Evolutionary conservation across 257 asterid species (phyloP).

Genomic region (Solanum ossicruentum): DNA sequence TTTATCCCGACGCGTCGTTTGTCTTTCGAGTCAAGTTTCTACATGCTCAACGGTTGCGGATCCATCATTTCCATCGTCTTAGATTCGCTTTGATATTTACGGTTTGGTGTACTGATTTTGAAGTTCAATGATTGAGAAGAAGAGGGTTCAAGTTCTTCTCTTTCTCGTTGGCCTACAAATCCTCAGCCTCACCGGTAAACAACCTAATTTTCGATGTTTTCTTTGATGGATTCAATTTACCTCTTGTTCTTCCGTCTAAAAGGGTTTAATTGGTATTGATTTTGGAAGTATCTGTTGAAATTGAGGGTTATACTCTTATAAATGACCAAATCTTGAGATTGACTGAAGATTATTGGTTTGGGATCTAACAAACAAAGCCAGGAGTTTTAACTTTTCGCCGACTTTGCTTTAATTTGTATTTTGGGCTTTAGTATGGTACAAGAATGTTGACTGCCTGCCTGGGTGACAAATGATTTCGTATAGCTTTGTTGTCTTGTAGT

Average conservation of each 20-base stretch:
- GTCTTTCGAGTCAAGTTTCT: background rate
- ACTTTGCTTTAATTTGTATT: background rate
- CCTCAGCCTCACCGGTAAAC: conserved; percentile 69
- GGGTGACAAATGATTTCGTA: background rate
- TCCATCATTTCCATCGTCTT: background rate
- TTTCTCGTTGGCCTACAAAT: conserved; percentile 41
- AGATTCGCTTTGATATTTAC: background rate
- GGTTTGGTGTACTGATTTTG: background rate
- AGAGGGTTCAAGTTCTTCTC: conserved; percentile 53
- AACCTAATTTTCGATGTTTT: background rate
- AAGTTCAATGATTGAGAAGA: conserved; percentile 37
- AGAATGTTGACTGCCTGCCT: background rate
- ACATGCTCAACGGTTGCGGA: background rate
- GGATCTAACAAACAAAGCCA: background rate
- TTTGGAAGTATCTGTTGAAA: background rate
- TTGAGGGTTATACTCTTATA: background rate
- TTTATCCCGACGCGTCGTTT: background rate
- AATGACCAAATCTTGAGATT: background rate
- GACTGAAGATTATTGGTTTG: background rate
- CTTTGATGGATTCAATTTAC: background rate
- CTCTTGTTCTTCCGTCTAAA: background rate
- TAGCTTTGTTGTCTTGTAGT: background rate
- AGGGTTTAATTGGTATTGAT: background rate
- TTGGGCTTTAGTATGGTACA: background rate
- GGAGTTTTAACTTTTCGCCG: background rate